These are phyloP conservation scores for Ogataea neopini DNA, from an alignment of 805 yeast species.

Conservation along the genomic window DNA sequence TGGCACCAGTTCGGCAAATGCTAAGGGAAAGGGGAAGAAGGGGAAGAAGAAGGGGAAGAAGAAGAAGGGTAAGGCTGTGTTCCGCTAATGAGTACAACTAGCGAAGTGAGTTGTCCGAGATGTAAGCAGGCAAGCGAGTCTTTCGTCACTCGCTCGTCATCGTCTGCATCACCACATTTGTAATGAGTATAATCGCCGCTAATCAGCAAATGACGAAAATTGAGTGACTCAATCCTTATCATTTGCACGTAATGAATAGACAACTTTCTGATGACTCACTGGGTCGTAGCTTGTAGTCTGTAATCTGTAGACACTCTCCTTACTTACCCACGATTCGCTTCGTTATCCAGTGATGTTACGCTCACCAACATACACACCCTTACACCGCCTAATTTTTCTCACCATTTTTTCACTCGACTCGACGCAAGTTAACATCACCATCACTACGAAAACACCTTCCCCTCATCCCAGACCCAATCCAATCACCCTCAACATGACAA, in stretches of 20 bases:
- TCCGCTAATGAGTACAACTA: not conserved
- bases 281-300: too few relatives aligned
- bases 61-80: not conserved
- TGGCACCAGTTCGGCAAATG: not conserved
- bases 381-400: not conserved
- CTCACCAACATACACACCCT: too few relatives aligned
- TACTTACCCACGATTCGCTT: too few relatives aligned
- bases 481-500: conserved; percentile 22
- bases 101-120: not conserved
- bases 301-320: too few relatives aligned
- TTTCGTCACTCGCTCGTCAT: too few relatives aligned
- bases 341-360: too few relatives aligned
- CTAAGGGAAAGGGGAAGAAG: not conserved
- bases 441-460: too few relatives aligned
- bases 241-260: too few relatives aligned
- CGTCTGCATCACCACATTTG: not conserved
- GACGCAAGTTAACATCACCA: not conserved
- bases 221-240: too few relatives aligned
- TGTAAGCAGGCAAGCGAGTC: too few relatives aligned
- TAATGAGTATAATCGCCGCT: not conserved
- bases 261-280: not conserved
- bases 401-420: not conserved
- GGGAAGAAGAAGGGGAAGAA: not conserved
- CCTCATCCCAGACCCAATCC: not conserved
- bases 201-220: too few relatives aligned